Evolutionary conservation across 1,284 basidiomycete species (phyloP).

Genomic region (Erythrobasidium hasegawianum): DNA sequence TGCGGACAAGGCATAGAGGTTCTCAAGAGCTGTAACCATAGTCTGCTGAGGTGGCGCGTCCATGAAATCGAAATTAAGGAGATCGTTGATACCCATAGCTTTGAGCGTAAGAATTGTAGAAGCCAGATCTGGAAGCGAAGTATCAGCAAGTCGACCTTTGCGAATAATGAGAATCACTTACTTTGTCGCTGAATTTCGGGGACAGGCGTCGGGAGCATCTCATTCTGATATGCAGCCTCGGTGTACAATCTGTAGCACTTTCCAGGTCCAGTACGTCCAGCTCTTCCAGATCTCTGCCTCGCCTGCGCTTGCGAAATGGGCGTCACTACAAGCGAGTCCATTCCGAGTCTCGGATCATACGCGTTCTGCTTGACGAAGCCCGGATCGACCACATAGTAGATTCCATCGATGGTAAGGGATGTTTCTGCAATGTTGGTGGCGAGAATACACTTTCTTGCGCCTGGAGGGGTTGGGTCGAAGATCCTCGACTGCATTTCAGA

Average conservation of each 20-base stretch:
- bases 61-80: constrained; percentile 99
- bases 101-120: constrained; percentile 92
- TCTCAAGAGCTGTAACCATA: constrained; percentile 84
- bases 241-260: constrained; percentile 98
- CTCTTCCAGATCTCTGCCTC: constrained; percentile 88
- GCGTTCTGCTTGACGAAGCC: constrained; percentile 99
- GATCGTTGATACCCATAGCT: constrained; percentile 97
- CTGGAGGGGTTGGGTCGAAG: constrained; percentile 95
- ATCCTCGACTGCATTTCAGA: constrained; percentile 97
- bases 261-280: constrained; percentile 94
- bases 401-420: constrained; percentile 93
- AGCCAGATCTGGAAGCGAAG: constrained; percentile 55
- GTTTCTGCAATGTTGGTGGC: constrained; percentile 99
- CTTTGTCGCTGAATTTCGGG: constrained; percentile 95
- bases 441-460: constrained; percentile 93
- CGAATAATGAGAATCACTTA: constrained; percentile 48
- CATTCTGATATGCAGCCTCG: constrained; percentile 94
- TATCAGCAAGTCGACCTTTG: neutral
- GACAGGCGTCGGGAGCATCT: constrained; percentile 97
- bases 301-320: constrained; percentile 99
- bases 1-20: constrained; percentile 89
- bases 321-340: constrained; percentile 97
- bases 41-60: constrained; percentile 96
- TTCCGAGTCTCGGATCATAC: constrained; percentile 92
- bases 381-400: constrained; percentile 98